Evolutionary conservation across 306 rosid genomes (phyloP).

Genomic region (Castanospermum australe): DNA sequence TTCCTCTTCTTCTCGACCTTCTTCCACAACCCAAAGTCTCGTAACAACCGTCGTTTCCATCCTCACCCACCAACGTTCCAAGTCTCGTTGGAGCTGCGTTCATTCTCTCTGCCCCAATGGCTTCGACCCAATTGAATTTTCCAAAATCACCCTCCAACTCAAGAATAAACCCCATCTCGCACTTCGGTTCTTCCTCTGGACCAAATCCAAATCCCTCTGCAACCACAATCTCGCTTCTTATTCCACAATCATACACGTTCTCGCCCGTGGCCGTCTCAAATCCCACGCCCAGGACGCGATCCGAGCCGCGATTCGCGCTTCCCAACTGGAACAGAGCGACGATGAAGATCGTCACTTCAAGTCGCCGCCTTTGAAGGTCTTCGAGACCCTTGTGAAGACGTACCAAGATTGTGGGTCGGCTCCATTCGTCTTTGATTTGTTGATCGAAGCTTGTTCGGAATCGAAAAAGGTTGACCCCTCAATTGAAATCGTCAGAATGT

Average conservation of each 20-base stretch:
- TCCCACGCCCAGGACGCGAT: constrained; percentile 57
- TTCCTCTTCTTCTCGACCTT: background rate
- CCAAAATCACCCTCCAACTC: constrained; percentile 53
- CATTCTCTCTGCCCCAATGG: constrained; percentile 56
- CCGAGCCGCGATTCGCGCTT: constrained; percentile 40
- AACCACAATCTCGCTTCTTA: constrained; percentile 59
- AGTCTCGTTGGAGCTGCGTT: constrained; percentile 71
- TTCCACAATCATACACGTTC: constrained; percentile 68
- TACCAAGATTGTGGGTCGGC: constrained; percentile 67
- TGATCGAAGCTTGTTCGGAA: constrained; percentile 62
- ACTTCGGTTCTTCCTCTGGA: constrained; percentile 66
- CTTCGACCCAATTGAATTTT: constrained; percentile 50
- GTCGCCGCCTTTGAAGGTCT: constrained; percentile 50
- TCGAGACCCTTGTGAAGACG: constrained; percentile 56
- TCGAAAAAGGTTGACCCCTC: constrained; percentile 55
- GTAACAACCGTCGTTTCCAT: constrained; percentile 47
- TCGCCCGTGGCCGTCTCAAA: constrained; percentile 65
- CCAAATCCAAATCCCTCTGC: constrained; percentile 57
- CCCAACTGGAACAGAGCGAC: background rate
- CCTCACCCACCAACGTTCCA: constrained; percentile 73
- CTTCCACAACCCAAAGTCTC: background rate
- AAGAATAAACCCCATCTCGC: constrained; percentile 77
- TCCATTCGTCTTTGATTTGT: constrained; percentile 76
- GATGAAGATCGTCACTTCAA: background rate
- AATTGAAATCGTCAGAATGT: constrained; percentile 54